Base-by-base conservation (phyloP, 2,329 filamentous ascomycete genomes). In the Aureobasidium sp. region DNA sequence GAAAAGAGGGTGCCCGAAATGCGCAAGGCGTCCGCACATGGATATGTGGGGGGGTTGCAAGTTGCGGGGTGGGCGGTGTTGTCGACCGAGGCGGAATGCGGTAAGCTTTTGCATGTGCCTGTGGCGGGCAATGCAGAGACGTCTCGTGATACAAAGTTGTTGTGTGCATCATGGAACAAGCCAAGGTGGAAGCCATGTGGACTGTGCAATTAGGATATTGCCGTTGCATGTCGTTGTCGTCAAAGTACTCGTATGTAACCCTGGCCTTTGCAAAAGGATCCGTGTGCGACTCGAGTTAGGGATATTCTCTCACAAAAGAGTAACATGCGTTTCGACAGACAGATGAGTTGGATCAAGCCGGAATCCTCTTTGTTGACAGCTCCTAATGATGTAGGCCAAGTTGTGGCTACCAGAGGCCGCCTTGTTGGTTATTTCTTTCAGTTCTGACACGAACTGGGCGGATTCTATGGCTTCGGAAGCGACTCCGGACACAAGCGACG, bases 31-130 rank as follows among this genome's bases (percentile, higher is more conserved):
- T 17, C 34, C 20, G 8, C 39, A 42, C 52, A 55, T 42, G 36
- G 36, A 22, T 4, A 37, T 25, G 49, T 52, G 49, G 36, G 39
- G 39, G 39, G 41, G 29, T 3, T 34, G 31, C 31, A 34, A n/a
- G 20, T 12, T 53, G 53, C 39, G 53, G 53, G 53, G 53, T 45
- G 34, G 37, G 22, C 9, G n/a, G 20, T 36, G 27, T 34, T 34
- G 27, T 57, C 22, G 53, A 45, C 53, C 41, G 53, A 57, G 37
- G 52, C 36, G 51, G 20, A 55, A 55, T 55, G 53, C 22, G 51
- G 51, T 31, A 55, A 42, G 51, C 51, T 29, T 14, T 55, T 22
- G 53, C 53, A 57, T 57, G 41, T 44, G 53, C 39, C 39, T 25
- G 53, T 36, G 20, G 39, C 27, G n/a, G 37, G 3, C 22, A 25